A percentile compares a stretch with the other conserved stretches of the same genome.
Evolutionary conservation across 148 eudicot genomes (phyloP).

Genomic region (Camellia japonica): DNA sequence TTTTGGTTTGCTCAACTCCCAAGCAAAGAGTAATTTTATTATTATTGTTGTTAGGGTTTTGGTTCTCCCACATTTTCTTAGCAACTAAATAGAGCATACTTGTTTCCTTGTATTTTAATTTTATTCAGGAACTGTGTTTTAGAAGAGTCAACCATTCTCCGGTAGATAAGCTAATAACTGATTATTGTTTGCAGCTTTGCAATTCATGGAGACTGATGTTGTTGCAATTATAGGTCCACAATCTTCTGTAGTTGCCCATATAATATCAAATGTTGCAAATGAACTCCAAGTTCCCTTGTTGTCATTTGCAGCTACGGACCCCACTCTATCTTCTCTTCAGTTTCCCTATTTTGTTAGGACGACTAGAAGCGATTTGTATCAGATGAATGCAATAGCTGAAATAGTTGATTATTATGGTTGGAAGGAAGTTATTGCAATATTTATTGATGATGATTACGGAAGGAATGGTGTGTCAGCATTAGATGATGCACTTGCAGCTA

Average conservation of each 20-base stretch:
- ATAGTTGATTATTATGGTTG: constrained; percentile 68
- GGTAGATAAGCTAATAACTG: constrained; percentile 14
- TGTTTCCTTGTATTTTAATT: not conserved
- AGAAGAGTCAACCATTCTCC: constrained; percentile 3
- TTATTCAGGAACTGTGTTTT: not conserved
- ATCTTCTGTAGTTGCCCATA: constrained; percentile 80
- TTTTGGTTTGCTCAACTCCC: not conserved
- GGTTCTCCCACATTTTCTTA: not conserved
- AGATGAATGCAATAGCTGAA: constrained; percentile 85
- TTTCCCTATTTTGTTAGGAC: constrained; percentile 80
- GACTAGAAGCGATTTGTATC: constrained; percentile 68
- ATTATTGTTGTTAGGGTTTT: not conserved
- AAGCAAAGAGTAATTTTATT: not conserved
- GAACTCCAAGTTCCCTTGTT: constrained; percentile 81
- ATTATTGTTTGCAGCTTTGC: constrained; percentile 58
- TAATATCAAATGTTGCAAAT: constrained; percentile 50
- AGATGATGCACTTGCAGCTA: constrained; percentile 73
- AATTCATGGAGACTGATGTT: constrained; percentile 69
- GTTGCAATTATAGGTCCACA: constrained; percentile 92
- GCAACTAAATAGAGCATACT: not conserved
- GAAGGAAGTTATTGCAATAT: constrained; percentile 73
- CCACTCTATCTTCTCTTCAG: constrained; percentile 67
- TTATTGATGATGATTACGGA: constrained; percentile 83
- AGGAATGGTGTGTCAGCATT: constrained; percentile 78
- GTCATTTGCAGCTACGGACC: constrained; percentile 91